Evolutionary conservation across 2,329 filamentous ascomycete genomes (phyloP).

Genomic region (Septoria petroselini): DNA sequence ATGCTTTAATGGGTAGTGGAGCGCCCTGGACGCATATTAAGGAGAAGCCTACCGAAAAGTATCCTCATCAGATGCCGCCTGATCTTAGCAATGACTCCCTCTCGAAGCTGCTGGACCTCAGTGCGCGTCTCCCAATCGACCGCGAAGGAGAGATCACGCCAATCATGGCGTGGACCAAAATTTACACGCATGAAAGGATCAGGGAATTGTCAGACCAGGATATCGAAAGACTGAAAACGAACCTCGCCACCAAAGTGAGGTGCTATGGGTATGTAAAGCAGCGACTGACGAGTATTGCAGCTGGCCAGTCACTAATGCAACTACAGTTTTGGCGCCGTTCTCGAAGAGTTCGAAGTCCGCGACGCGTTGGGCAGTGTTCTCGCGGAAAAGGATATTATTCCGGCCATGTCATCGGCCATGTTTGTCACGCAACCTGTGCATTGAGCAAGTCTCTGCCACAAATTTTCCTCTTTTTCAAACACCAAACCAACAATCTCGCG

Average conservation of each 20-base stretch:
- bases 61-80: conserved; percentile 67
- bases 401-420: conserved; percentile 12
- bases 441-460: neutral
- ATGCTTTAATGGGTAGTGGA: conserved; percentile 89
- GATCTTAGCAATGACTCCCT: conserved; percentile 75
- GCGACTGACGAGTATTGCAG: neutral
- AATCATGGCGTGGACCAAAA: conserved; percentile 88
- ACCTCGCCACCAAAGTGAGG: conserved; percentile 71
- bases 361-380: conserved; percentile 74
- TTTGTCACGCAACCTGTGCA: neutral
- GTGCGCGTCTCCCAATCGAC: conserved; percentile 69
- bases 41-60: conserved; percentile 54
- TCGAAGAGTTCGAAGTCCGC: conserved; percentile 69
- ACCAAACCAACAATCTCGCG: too few relatives aligned
- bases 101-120: conserved; percentile 77
- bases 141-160: conserved; percentile 84
- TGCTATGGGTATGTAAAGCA: conserved; percentile 75
- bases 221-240: conserved; percentile 25
- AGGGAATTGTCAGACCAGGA: conserved; percentile 50
- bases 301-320: neutral
- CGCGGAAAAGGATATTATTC: conserved; percentile 51
- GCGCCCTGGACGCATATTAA: conserved; percentile 67
- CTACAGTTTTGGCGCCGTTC: conserved; percentile 62
- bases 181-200: conserved; percentile 69
- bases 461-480: too few relatives aligned